Evolutionary conservation across 805 yeast species (phyloP).

Genomic region (Yamadazyma endophytica): DNA sequence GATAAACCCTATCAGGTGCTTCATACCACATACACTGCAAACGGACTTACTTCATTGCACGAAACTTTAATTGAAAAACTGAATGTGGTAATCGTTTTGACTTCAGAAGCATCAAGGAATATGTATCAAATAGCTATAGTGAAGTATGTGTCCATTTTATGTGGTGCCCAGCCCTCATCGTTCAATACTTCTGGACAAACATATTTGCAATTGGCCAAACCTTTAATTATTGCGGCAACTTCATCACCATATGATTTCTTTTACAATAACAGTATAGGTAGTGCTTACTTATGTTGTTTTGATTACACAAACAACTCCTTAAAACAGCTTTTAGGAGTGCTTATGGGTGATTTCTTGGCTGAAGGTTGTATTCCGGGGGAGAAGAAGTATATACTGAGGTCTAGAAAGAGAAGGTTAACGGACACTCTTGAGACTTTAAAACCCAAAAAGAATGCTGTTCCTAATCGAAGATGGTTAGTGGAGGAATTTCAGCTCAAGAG

Average conservation of each 20-base stretch:
- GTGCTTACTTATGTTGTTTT: slow-evolving; percentile 56
- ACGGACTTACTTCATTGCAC: slow-evolving; percentile 52
- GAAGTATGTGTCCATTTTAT: slow-evolving; percentile 51
- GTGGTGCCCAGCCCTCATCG: slow-evolving; percentile 42
- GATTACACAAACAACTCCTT: slow-evolving; percentile 55
- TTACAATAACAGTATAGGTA: slow-evolving; percentile 50
- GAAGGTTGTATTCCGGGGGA: slow-evolving; percentile 58
- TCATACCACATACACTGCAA: slow-evolving; percentile 57
- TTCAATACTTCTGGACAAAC: slow-evolving; percentile 17
- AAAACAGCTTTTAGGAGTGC: slow-evolving; percentile 43
- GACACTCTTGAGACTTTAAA: slow-evolving; percentile 5
- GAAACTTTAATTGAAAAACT: slow-evolving; percentile 50
- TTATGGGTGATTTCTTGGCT: slow-evolving; percentile 52
- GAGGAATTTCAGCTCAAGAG: slow-evolving; percentile 49
- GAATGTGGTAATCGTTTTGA: slow-evolving; percentile 48
- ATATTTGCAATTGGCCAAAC: slow-evolving; percentile 36
- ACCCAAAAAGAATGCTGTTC: slow-evolving; percentile 13
- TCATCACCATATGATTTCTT: slow-evolving; percentile 61
- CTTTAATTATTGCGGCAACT: slow-evolving; percentile 56
- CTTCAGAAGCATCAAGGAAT: slow-evolving; percentile 57
- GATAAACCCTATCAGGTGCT: slow-evolving; percentile 41
- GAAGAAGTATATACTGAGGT: slow-evolving; percentile 25
- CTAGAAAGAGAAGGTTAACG: slow-evolving; percentile 18
- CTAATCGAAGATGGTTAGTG: slow-evolving; percentile 50
- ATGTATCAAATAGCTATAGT: slow-evolving; percentile 61